A percentile compares a stretch with the other conserved stretches of the same genome.
phyloP scores from a whole-genome alignment of 129 eudicot species.

The sunflower (Helianthus annuus) region HanXRQr2.0-SUNRISE NC_035440.2:46044467-46044966 shows the following conservation, averaged over 20 bases:
- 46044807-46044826: slow-evolving; percentile 61
- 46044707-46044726: slow-evolving; percentile 78
- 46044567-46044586: slow-evolving; percentile 56
- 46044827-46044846: slow-evolving; percentile 41
- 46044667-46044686: slow-evolving; percentile 62
- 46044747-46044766: slow-evolving; percentile 54
- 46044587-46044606: slow-evolving; percentile 96
- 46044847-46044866: slow-evolving; percentile 64
- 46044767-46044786: slow-evolving; percentile 87
- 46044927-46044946: slow-evolving; percentile 73
- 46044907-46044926: slow-evolving; percentile 52
- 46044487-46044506: slow-evolving; percentile 62
- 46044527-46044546: slow-evolving; percentile 70
- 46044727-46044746: slow-evolving; percentile 84
- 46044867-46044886: slow-evolving; percentile 48
- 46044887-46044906: slow-evolving; percentile 39
- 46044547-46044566: slow-evolving; percentile 72
- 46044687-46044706: slow-evolving; percentile 75
- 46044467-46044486: slow-evolving; percentile 31
- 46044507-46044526: slow-evolving; percentile 61
- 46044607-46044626: slow-evolving; percentile 60
- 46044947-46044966: slow-evolving; percentile 97
- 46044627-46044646: slow-evolving; percentile 53
- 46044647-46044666: slow-evolving; percentile 82
- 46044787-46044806: slow-evolving; percentile 62